These are phyloP conservation scores for Vigna hirtella DNA, from an alignment of 306 rosid species.

Conservation along the genomic window DNA sequence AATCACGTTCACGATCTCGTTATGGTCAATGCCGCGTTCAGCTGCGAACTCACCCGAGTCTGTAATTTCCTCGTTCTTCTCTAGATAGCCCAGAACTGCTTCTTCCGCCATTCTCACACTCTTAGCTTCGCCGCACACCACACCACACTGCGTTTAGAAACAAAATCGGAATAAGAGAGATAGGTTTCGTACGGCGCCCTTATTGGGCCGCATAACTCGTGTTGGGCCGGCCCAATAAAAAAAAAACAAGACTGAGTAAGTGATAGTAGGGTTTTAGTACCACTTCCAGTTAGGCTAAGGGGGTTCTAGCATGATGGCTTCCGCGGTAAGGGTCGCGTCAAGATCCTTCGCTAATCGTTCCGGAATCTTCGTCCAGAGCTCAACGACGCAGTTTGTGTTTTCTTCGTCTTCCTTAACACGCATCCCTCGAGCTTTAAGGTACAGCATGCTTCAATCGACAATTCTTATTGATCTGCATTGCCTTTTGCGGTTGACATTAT, in stretches of 20 bases:
- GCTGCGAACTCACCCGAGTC: conserved; percentile 82
- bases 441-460: not conserved
- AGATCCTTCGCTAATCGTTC: conserved; percentile 63
- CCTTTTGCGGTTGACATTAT: not conserved
- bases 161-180: not conserved
- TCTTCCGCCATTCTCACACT: conserved; percentile 70
- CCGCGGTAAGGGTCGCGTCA: conserved; percentile 62
- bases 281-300: not conserved
- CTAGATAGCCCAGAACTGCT: conserved; percentile 67
- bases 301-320: conserved; percentile 52
- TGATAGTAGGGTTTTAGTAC: not conserved
- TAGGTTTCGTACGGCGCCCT: not conserved
- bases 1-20: conserved; percentile 71
- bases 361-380: conserved; percentile 48
- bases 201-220: not conserved
- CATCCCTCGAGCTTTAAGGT: conserved; percentile 68
- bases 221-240: conserved; percentile 29
- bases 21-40: conserved; percentile 65
- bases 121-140: not conserved
- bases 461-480: not conserved
- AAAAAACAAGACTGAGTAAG: no score
- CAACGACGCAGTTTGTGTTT: conserved; percentile 47
- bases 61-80: conserved; percentile 55
- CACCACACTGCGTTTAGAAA: not conserved
- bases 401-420: conserved; percentile 57